phyloP scores from a whole-genome alignment of 441 rosid genomes.

The Raphanus hybrid region DNA sequence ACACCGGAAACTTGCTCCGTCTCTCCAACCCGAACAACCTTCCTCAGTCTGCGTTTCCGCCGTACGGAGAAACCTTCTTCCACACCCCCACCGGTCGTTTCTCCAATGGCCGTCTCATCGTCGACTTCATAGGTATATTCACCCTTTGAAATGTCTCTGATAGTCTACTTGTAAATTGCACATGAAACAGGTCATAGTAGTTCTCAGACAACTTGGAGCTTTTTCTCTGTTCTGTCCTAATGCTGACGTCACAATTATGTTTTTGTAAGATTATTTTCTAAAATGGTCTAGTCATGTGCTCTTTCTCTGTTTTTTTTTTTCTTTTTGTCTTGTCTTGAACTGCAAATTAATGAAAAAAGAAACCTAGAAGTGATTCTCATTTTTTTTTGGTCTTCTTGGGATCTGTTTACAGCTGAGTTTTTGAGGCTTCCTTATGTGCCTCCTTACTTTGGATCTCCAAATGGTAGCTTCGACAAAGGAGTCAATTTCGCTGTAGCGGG shows the following conservation, averaged over 20 bases:
- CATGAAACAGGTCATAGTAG: background rate
- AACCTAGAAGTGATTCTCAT: background rate
- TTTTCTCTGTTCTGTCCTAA: background rate
- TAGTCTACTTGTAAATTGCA: background rate
- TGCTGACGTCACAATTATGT: background rate
- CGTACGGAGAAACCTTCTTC: slow-evolving; percentile 61
- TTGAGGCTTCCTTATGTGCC: slow-evolving; percentile 51
- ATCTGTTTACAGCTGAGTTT: slow-evolving; percentile 45
- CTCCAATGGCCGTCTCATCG: slow-evolving; percentile 57
- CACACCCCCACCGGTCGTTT: slow-evolving; percentile 58
- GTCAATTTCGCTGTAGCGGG: slow-evolving; percentile 57
- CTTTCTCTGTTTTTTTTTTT: background rate
- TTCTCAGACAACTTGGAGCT: background rate
- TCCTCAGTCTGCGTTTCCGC: slow-evolving; percentile 48
- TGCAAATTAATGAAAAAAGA: background rate
- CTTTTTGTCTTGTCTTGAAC: background rate
- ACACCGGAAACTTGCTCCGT: slow-evolving; percentile 58
- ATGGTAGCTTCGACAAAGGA: slow-evolving; percentile 39
- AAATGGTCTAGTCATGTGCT: background rate
- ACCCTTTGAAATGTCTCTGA: background rate
- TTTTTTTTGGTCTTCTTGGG: background rate
- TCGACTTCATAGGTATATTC: slow-evolving; percentile 52
- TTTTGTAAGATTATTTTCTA: background rate
- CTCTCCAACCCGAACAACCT: slow-evolving; percentile 27
- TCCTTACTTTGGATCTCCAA: slow-evolving; percentile 43